Evolutionary conservation across 2,329 filamentous ascomycete genomes (phyloP), one percentile per base, ranked within the genome.

Genomic region (Colletotrichum orchidophilum): DNA sequence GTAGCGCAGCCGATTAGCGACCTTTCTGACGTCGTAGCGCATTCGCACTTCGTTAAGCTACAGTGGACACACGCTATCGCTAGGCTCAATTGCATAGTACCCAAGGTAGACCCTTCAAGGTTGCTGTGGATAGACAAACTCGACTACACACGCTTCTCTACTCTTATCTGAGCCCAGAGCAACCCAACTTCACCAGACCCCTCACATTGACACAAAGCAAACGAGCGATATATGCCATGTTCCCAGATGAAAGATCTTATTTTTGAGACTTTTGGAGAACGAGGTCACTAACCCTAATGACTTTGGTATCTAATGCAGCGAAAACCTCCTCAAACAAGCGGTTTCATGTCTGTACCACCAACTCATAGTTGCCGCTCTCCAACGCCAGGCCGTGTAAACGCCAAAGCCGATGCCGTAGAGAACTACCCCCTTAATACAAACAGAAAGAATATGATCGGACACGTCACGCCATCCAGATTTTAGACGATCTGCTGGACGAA

Each of bases 401-500:
- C 68, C 53, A 54, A 63, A 52, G 42, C 35, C 31, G 27, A 58
- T 52, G 8, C 8, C 31, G 9, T 53, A 29, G 29, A 35, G 39
- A 55, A 63, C 57, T 13, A 42, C n/a, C 46, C 29, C 35, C 52
- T 50, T 42, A 8, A 49, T 18, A 35, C 33, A 29, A 24, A 42
- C 2, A 33, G 21, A 52, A 35, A 42, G 11, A 27, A 18, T 12
- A 54, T 46, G 29, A 31, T n/a, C 15, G 21, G 29, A 58, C 52
- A 64, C n/a, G 1, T 6, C 6, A 27, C n/a, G 27, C 29, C 24
- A 26, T 39, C 26, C 9, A 13, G 8, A 42, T 27, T 15, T 66
- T 50, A 73, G 8, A 46, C 65, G 74, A 77, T 77, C 74, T 81
- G 79, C 76, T 78, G 74, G 33, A 81, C 76, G 70, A 78, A 82